A percentile compares a stretch with the other conserved stretches of the same genome.
Conservation (phyloP, 306 rosid species). For the Acacia crassicarpa region DNA sequence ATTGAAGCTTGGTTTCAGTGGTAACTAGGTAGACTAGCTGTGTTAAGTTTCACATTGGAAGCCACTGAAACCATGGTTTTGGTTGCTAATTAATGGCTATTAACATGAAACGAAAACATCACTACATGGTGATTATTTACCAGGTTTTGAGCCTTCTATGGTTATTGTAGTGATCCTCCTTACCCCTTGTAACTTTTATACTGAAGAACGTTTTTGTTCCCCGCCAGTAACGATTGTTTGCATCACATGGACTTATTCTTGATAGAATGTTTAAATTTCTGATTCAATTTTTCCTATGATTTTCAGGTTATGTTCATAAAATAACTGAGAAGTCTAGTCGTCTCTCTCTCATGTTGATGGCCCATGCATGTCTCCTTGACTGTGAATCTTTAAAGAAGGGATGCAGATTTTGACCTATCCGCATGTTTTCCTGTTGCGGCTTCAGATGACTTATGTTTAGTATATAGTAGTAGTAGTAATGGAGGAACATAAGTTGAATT, state of each 20-base stretch:
- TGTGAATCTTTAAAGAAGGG: slow-evolving; percentile 1
- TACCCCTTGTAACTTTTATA: not conserved
- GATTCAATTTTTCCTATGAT: slow-evolving; percentile 24
- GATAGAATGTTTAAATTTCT: slow-evolving; percentile 6
- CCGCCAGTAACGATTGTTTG: not conserved
- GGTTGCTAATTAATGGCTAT: not conserved
- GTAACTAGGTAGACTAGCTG: not conserved
- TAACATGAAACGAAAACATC: not conserved
- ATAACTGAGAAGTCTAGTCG: not conserved
- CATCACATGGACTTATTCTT: not conserved
- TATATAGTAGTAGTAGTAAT: not conserved
- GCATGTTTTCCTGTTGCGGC: slow-evolving; percentile 14
- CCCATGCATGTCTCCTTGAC: slow-evolving; percentile 1
- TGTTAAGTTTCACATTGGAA: not conserved
- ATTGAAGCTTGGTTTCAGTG: not conserved
- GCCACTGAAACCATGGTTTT: not conserved
- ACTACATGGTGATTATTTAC: not conserved
- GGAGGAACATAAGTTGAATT: slow-evolving; percentile 8
- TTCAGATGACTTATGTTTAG: slow-evolving; percentile 2
- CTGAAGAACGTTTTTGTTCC: not conserved
- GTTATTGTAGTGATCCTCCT: not conserved
- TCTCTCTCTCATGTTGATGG: slow-evolving; percentile 5
- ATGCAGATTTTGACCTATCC: slow-evolving; percentile 23
- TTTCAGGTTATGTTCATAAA: slow-evolving; percentile 39
- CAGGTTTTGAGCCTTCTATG: not conserved